Conservation (phyloP, 345 rosid species). For the Camelina laxa region DNA sequence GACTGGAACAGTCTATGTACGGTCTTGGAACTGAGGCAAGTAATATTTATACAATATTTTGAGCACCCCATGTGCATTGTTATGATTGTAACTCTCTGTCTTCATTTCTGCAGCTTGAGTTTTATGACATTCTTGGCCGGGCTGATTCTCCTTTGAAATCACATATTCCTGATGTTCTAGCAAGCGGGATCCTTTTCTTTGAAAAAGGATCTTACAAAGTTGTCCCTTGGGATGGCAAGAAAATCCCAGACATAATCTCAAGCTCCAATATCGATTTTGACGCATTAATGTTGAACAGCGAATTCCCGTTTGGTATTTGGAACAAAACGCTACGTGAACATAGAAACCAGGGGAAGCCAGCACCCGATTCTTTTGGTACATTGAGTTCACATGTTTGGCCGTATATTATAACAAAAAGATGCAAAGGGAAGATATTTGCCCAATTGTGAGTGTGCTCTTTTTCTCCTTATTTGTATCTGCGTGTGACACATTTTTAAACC, state of each 20-base stretch:
- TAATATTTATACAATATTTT: neutral
- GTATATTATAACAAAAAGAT: constrained; percentile 78
- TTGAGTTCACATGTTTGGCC: constrained; percentile 72
- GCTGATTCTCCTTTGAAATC: constrained; percentile 63
- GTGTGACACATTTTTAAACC: constrained; percentile 10
- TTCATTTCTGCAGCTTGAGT: constrained; percentile 75
- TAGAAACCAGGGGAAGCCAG: constrained; percentile 54
- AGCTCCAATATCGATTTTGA: constrained; percentile 53
- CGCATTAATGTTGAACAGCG: constrained; percentile 46
- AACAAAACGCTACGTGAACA: constrained; percentile 68
- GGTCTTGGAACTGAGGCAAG: constrained; percentile 91
- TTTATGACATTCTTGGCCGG: constrained; percentile 58
- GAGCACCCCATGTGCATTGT: constrained; percentile 22
- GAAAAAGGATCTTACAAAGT: constrained; percentile 68
- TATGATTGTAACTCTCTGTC: constrained; percentile 38
- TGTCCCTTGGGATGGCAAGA: constrained; percentile 92
- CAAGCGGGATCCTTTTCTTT: constrained; percentile 74
- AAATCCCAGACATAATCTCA: constrained; percentile 63
- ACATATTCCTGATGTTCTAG: constrained; percentile 74
- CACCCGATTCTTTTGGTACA: constrained; percentile 44
- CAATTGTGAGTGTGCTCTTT: constrained; percentile 71
- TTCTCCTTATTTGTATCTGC: neutral
- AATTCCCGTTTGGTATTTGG: constrained; percentile 82
- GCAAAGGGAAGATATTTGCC: constrained; percentile 90
- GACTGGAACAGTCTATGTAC: constrained; percentile 74